A percentile compares a stretch with the other conserved stretches of the same genome.
These are phyloP conservation scores for Metschnikowia drakensbergensis DNA, from an alignment of 805 yeast species.

Conservation along the genomic window DNA sequence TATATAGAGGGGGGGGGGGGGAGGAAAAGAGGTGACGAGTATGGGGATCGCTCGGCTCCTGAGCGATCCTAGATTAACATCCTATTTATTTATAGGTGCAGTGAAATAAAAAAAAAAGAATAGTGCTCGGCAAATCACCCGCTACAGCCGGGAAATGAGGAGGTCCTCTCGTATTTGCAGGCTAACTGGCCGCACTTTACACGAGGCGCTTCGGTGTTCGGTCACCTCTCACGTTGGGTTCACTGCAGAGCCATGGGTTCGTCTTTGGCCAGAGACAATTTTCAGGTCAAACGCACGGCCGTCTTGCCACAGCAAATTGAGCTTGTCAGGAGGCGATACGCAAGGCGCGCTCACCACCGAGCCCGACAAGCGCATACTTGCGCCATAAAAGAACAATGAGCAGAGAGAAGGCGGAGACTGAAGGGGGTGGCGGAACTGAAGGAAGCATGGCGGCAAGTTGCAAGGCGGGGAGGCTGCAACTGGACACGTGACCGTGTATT, in stretches of 20 bases:
- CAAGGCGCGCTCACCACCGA: slow-evolving; percentile 3
- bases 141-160: background rate
- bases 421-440: background rate
- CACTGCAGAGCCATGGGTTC: background rate
- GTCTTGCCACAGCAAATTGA: background rate
- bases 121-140: background rate
- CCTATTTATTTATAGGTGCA: slow-evolving; percentile 2
- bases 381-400: background rate
- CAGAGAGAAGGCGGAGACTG: background rate
- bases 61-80: background rate
- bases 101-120: background rate
- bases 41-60: background rate
- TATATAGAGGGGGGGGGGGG: background rate
- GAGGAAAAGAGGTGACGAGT: background rate
- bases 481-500: no score
- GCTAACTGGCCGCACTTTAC: no score
- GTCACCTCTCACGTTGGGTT: background rate
- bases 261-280: background rate
- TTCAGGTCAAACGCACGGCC: background rate
- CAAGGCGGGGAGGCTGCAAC: no score
- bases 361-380: slow-evolving; percentile 1
- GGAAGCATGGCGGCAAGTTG: no score
- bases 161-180: background rate
- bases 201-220: no score
- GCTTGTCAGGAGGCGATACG: slow-evolving; percentile 1